Base-by-base conservation (phyloP, 345 rosid species). In the Linum lewisii region DNA sequence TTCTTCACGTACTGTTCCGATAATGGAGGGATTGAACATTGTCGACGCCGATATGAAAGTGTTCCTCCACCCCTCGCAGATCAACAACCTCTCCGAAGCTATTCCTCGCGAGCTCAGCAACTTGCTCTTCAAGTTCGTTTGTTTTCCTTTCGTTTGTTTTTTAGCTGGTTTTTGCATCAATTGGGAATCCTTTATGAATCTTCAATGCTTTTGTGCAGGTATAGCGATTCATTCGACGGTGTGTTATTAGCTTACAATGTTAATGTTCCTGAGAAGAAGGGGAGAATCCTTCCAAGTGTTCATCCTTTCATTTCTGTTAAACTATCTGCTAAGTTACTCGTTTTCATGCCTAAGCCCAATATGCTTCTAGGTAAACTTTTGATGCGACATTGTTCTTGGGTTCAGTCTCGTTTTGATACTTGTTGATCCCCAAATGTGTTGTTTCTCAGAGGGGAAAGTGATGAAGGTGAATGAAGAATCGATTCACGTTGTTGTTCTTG, bases 341-440 rank as follows among this genome's bases (percentile, higher is more conserved):
- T 90, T 1, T 93, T 93, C 69, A 77, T 82, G 58, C 99, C 99
- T 9, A 84, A 79, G 73, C 81, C 90, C 3, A 68, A 84, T 58
- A 78, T 77, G 86, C 67, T 84, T 20, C 67, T 93, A 65, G 96
- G 99, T 85, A 67, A 36, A 19, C 51, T 59, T 23, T 34, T 26
- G 29, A 42, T 50, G 58, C 18, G 42, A 24, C 14, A 3, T 55
- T 55, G 36, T 64, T 49, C 29, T 59, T n/a, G n/a, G n/a, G 65
- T 29, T 29, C 51, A 38, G 24, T 42, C 18, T 67, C 34, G 36
- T 58, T 52, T 57, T 7, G 5, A 25, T 36, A 14, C 5, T 47
- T n/a, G n/a, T 23, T 21, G 29, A 20, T 20, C 5, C 59, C 5
- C 59, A 23, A 51, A 52, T 44, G 20, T 24, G 26, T 66, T 67